Base-by-base conservation (phyloP, 768 basidiomycete genomes). In the Phylloporus arenicola region DNA sequence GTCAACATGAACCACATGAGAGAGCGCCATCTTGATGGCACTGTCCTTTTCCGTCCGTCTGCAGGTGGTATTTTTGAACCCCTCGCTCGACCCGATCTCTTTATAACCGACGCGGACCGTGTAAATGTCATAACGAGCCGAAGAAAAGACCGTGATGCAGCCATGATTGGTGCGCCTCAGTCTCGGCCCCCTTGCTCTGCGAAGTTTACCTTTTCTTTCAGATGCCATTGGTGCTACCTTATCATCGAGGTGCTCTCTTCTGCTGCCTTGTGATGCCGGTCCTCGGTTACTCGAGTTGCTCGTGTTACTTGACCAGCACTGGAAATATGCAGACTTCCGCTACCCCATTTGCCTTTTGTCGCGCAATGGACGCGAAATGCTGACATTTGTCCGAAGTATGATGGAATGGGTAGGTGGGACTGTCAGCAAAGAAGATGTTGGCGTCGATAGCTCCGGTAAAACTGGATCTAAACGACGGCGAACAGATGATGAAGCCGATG, bases 331-430 rank as follows among this genome's bases (percentile, higher is more conserved):
- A 1, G 81, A 83, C 39, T 79, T 87, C 44, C 80, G 80, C 64
- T 88, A 78, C 67, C 96, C 95, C 0, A 89, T 99, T 31, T 98
- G 95, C 65, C 79, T 99, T n/a, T 78, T 98, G 34, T 89, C 89
- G 43, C 79, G 86, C 30, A 94, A 92, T 6, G 92, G 87, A 3
- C 81, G 85, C 53, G 95, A 99, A 68, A 95, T 96, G 86, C 69
- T 96, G 31, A 86, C 88, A 1, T 92, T 93, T 62, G 90, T 96
- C 24, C 74, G 93, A 51, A 94, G 90, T 74, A 87, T 98, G 88
- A 95, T 96, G 81, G 96, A 98, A 65, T 98, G 94, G 92, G 82
- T 99, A 55, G 96, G 96, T 10, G 95, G 96, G 1, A 92, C 90
- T 13, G 84, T 96, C 47, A 90, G 85, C 59, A 92, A 92, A 62